These are phyloP conservation scores for Globisporangium nodosum DNA, from an alignment of 352 stramenopile genomes.

Conservation along the genomic window DNA sequence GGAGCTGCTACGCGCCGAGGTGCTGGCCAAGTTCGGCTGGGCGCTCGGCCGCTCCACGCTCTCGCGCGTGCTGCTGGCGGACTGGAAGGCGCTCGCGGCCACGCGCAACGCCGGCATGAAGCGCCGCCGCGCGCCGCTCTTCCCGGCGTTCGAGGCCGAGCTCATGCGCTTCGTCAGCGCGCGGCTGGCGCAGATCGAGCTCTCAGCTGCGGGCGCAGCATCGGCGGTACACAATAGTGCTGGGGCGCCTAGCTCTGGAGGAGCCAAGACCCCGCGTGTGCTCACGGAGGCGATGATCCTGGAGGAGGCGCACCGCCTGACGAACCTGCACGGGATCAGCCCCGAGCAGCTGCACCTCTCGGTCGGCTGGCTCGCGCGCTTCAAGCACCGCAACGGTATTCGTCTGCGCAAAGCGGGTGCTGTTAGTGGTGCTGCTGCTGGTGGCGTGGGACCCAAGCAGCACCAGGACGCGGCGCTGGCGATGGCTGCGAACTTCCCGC, in stretches of 20 bases:
- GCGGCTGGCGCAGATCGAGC: slow-evolving; percentile 12
- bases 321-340: slow-evolving; percentile 54
- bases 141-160: slow-evolving; percentile 63
- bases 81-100: slow-evolving; percentile 51
- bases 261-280: not conserved
- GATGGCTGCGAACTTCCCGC: slow-evolving; percentile 4
- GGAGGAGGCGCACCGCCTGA: slow-evolving; percentile 66
- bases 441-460: not conserved
- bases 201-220: not conserved
- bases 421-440: slow-evolving; percentile 8
- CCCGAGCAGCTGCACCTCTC: slow-evolving; percentile 68
- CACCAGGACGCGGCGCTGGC: not conserved
- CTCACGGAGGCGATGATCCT: slow-evolving; percentile 69
- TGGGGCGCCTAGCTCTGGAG: not conserved
- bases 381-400: slow-evolving; percentile 72
- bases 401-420: slow-evolving; percentile 40
- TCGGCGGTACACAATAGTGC: not conserved
- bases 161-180: slow-evolving; percentile 44
- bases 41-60: slow-evolving; percentile 63
- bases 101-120: slow-evolving; percentile 71
- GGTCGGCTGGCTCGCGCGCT: slow-evolving; percentile 62
- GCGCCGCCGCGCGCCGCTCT: slow-evolving; percentile 60
- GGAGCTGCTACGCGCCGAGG: slow-evolving; percentile 46
- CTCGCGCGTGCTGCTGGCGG: slow-evolving; percentile 66
- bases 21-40: slow-evolving; percentile 53